A percentile compares a stretch with the other conserved stretches of the same genome.
Evolutionary conservation across 2,329 filamentous ascomycete species (phyloP).

Genomic region (Colletotrichum graminicola): DNA sequence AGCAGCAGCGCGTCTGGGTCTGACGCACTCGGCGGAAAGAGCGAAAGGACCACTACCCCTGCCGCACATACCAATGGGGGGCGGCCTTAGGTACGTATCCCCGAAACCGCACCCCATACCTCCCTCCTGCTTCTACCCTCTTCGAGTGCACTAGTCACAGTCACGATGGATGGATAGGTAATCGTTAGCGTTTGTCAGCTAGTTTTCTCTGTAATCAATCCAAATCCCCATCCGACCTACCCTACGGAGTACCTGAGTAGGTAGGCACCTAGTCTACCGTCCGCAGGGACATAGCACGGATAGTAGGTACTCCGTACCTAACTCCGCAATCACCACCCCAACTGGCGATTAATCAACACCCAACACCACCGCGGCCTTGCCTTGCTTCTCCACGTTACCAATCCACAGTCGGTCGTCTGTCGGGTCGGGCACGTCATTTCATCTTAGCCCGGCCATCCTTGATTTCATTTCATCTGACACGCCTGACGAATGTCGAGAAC

Average conservation of each 20-base stretch:
- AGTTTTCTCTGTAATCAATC: constrained; percentile 31
- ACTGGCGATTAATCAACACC: constrained; percentile 16
- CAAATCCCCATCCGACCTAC: too few species aligned
- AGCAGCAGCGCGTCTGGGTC: not conserved
- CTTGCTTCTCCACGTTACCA: constrained; percentile 4
- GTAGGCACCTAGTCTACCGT: too few species aligned
- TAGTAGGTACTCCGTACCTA: constrained; percentile 8
- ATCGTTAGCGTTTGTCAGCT: constrained; percentile 38
- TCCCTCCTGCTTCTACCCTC: not conserved
- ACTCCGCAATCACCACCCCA: constrained; percentile 35
- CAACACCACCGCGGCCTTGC: constrained; percentile 9
- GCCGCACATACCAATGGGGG: not conserved
- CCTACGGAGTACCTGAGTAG: too few species aligned
- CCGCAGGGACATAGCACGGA: constrained; percentile 25
- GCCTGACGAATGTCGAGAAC: constrained; percentile 2
- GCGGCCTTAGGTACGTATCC: constrained; percentile 22
- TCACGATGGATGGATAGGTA: constrained; percentile 9
- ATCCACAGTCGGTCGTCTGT: not conserved
- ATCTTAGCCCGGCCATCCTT: constrained; percentile 1
- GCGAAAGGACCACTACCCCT: not conserved
- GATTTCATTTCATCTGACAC: constrained; percentile 20
- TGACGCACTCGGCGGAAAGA: constrained; percentile 37
- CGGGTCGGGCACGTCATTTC: constrained; percentile 20
- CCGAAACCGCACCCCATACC: not conserved
- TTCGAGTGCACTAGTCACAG: constrained; percentile 6